A percentile compares a stretch with the other conserved stretches of the same genome.
phyloP scores from a whole-genome alignment of 768 basidiomycete genomes.

The Gyrodon lividus region DNA sequence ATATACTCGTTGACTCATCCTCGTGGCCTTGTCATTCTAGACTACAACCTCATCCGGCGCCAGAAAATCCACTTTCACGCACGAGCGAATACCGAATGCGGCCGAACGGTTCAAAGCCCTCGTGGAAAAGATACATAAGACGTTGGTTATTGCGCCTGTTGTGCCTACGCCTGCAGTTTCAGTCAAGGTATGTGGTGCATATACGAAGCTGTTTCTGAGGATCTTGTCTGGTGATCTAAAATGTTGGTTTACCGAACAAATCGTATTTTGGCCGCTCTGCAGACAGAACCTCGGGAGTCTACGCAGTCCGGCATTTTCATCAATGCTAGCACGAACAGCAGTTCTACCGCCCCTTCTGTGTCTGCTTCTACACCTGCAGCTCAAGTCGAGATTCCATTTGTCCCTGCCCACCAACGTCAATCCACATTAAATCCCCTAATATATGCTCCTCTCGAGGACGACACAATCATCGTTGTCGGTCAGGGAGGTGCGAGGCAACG shows the following conservation, averaged over 20 bases:
- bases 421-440: constrained; percentile 10
- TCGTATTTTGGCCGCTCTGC: constrained; percentile 1
- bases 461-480: constrained; percentile 72
- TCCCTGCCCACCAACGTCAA: constrained; percentile 63
- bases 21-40: constrained; percentile 9
- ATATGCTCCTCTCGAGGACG: constrained; percentile 41
- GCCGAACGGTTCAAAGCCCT: constrained; percentile 48
- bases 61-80: constrained; percentile 11
- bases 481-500: constrained; percentile 62
- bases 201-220: background rate
- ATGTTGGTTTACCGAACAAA: constrained; percentile 3
- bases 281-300: constrained; percentile 7
- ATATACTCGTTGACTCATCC: constrained; percentile 8
- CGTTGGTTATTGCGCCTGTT: constrained; percentile 58
- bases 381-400: constrained; percentile 74
- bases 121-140: constrained; percentile 64
- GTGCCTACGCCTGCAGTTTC: constrained; percentile 34
- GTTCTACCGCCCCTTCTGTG: background rate
- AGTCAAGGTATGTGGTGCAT: constrained; percentile 16
- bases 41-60: constrained; percentile 1
- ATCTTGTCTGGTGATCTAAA: background rate
- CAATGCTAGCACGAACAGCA: constrained; percentile 1
- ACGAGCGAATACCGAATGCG: constrained; percentile 6
- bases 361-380: constrained; percentile 32
- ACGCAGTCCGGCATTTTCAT: background rate